Evolutionary conservation across 352 stramenopile genomes (phyloP), one percentile per base, ranked within the genome.

Genomic region (Globisporangium radiosum): DNA sequence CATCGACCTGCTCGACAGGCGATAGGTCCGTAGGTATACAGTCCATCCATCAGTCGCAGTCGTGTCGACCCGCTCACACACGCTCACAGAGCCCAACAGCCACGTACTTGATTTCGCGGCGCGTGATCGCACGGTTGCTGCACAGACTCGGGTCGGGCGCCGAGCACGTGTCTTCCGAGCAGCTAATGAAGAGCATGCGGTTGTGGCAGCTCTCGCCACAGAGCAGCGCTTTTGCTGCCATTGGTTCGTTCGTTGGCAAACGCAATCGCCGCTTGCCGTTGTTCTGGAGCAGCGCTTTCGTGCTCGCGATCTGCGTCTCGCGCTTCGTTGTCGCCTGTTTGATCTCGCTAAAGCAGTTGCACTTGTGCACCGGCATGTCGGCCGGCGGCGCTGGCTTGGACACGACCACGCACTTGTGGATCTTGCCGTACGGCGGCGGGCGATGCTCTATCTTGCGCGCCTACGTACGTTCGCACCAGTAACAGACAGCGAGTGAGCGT

Each of bases 131-230:
- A 7, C 84, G 78, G 58, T 91, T 94, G 59, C 75, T 79, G 60
- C 81, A 94, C 50, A 87, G 62, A 9, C 54, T 63, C n/a, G 80
- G 66, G 59, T 87, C 77, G 0, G 83, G 78, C 7, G 79, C 83
- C 7, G 83, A 93, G 63, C 83, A 93, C 44, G 74, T 89, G n/a
- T 90, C 71, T 39, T 81, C 63, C 7, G 78, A 88, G 70, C 83
- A 93, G 52, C 82, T 90, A 54, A 93, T 91, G 51, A 90, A 87
- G 11, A 90, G 65, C 76, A 93, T 90, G 59, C 83, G 82, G 67
- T 93, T 93, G 70, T 91, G 78, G 62, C 83, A 93, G 14, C 68
- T 69, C 54, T 93, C 83, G 19, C 76, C 79, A 52, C 83, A 93
- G 25, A 58, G 42, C 38, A 64, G 25, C 11, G 40, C 51, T 48